Evolutionary conservation across 148 eudicot genomes (phyloP).

Genomic region (Persicaria tinctoria): DNA sequence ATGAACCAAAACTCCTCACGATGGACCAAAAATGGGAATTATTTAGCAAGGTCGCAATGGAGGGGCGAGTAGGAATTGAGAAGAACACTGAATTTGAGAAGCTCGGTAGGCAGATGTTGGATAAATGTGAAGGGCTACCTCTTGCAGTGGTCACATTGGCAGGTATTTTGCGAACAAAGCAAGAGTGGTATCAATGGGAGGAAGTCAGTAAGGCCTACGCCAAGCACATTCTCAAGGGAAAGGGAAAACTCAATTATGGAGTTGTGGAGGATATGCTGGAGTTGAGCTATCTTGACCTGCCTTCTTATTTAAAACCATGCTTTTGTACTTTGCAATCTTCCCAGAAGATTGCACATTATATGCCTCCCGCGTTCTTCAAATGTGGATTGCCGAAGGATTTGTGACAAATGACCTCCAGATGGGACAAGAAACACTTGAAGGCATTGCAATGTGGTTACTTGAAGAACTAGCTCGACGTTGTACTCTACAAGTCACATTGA

Average conservation of each 20-base stretch:
- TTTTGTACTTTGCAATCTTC: neutral
- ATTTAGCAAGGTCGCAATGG: constrained; percentile 9
- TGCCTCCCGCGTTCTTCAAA: too few species aligned
- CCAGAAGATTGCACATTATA: too few species aligned
- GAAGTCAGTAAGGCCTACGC: too few species aligned
- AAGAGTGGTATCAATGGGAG: too few species aligned
- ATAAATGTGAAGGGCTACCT: neutral
- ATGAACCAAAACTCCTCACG: constrained; percentile 15
- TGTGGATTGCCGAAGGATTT: too few species aligned
- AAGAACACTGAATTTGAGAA: neutral
- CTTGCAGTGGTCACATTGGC: neutral
- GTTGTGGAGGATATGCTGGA: constrained; percentile 4
- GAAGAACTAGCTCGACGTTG: too few species aligned
- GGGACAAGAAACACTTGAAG: too few species aligned
- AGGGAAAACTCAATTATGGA: neutral
- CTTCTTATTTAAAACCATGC: neutral
- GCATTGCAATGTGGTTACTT: too few species aligned
- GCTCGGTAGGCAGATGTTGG: neutral
- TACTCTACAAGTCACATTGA: too few species aligned
- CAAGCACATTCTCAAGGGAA: neutral
- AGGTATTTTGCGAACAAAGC: too few species aligned
- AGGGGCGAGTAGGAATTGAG: neutral
- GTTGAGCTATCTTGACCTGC: constrained; percentile 6
- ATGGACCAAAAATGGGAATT: constrained; percentile 20
- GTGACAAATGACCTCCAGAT: too few species aligned